Evolutionary conservation across 2,329 filamentous ascomycete genomes (phyloP).

Genomic region (Cladophialophora immunda): DNA sequence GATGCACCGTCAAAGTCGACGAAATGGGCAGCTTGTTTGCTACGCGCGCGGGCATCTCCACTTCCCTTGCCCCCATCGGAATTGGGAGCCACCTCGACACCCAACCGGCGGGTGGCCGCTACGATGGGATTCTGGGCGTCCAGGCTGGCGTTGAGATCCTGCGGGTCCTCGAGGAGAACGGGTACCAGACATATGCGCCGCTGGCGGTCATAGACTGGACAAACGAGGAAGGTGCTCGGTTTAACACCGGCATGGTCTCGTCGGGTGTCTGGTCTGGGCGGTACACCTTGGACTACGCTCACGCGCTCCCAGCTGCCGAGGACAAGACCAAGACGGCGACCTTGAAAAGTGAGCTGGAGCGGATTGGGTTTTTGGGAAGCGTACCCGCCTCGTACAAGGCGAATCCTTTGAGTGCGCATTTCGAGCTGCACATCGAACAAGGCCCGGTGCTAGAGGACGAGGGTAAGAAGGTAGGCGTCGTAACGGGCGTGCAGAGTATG

Average conservation of each 20-base stretch:
- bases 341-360: slow-evolving; percentile 60
- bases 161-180: slow-evolving; percentile 70
- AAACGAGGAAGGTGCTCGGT: slow-evolving; percentile 82
- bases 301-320: slow-evolving; percentile 67
- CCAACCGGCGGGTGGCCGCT: slow-evolving; percentile 65
- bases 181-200: slow-evolving; percentile 73
- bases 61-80: slow-evolving; percentile 69
- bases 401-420: slow-evolving; percentile 76
- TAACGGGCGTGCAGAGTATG: slow-evolving; percentile 77
- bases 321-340: slow-evolving; percentile 68
- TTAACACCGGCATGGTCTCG: slow-evolving; percentile 76
- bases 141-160: slow-evolving; percentile 77
- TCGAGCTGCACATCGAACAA: slow-evolving; percentile 87
- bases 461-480: slow-evolving; percentile 73
- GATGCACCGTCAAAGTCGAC: slow-evolving; percentile 74
- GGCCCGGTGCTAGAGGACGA: slow-evolving; percentile 77
- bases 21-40: slow-evolving; percentile 84
- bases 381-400: slow-evolving; percentile 64
- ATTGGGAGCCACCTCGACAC: slow-evolving; percentile 73
- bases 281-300: slow-evolving; percentile 69
- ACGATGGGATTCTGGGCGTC: slow-evolving; percentile 80
- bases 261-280: slow-evolving; percentile 80
- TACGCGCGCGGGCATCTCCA: slow-evolving; percentile 67
- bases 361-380: slow-evolving; percentile 72
- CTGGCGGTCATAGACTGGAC: slow-evolving; percentile 82